Percentiles rank a stretch among this genome's conserved stretches.
Conservation (phyloP, 2,329 filamentous ascomycete genomes). For the Monosporascus sp. region DNA sequence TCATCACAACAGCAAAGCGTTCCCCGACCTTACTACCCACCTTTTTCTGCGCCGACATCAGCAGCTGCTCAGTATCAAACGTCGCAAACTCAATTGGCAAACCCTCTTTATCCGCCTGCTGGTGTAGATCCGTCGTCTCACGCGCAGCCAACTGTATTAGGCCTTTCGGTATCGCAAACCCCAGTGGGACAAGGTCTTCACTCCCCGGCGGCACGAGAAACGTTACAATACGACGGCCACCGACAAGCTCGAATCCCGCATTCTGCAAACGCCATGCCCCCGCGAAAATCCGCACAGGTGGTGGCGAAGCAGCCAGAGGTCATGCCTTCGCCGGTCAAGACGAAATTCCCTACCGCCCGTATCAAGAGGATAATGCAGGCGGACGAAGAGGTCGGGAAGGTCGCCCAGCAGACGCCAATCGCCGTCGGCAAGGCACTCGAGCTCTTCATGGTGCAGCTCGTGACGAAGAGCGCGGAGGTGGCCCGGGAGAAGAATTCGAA, state of each 20-base stretch:
- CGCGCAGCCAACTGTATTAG: background rate
- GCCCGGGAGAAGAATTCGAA: constrained; percentile 81
- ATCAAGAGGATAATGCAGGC: constrained; percentile 99
- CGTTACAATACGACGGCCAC: constrained; percentile 20
- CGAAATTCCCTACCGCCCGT: constrained; percentile 92
- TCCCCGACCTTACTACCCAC: constrained; percentile 18
- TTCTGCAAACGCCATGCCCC: constrained; percentile 31
- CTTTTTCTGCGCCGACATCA: constrained; percentile 18
- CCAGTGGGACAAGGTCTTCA: background rate
- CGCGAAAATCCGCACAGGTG: constrained; percentile 32
- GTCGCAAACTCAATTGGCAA: constrained; percentile 7
- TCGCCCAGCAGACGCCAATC: constrained; percentile 94
- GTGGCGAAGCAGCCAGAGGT: constrained; percentile 35
- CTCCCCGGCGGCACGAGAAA: constrained; percentile 1
- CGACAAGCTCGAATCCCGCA: constrained; percentile 13
- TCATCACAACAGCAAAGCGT: constrained; percentile 7
- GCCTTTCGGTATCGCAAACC: constrained; percentile 7
- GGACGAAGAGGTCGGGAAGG: constrained; percentile 97
- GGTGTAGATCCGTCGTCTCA: background rate
- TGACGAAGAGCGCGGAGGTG: constrained; percentile 80
- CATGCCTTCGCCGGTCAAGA: constrained; percentile 72
- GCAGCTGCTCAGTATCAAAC: constrained; percentile 10
- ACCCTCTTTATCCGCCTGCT: background rate
- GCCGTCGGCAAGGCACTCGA: constrained; percentile 94
- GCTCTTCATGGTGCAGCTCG: constrained; percentile 94